Conservation (phyloP, 2,329 filamentous ascomycete species). For the Fonsecaea monophora region DNA sequence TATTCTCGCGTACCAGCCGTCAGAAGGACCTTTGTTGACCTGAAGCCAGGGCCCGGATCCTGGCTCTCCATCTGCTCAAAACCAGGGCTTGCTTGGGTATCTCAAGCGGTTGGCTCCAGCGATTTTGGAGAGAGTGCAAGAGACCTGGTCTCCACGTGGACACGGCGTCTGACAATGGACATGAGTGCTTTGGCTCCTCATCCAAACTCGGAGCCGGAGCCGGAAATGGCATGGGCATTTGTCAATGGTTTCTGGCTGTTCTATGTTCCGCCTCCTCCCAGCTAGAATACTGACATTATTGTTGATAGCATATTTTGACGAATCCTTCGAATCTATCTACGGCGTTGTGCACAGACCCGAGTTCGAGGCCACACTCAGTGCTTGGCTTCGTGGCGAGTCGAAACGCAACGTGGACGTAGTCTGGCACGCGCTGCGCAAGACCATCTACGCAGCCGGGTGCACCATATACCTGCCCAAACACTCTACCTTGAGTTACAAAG, state of each 20-base stretch:
- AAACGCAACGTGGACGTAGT: background rate
- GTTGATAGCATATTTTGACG: conserved; percentile 21
- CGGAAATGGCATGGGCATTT: conserved; percentile 7
- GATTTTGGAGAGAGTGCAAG: background rate
- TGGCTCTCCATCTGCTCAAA: conserved; percentile 12
- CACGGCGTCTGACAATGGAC: background rate
- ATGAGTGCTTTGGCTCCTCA: too few relatives aligned
- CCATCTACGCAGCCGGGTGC: conserved; percentile 15
- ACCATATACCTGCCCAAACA: background rate
- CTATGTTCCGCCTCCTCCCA: too few relatives aligned
- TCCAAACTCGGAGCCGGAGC: conserved; percentile 4
- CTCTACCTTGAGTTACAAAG: background rate
- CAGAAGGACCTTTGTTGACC: too few relatives aligned
- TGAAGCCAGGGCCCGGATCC: conserved; percentile 1
- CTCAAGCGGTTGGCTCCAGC: background rate
- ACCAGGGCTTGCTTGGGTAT: conserved; percentile 4
- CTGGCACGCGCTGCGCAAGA: conserved; percentile 21
- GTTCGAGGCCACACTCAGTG: conserved; percentile 7
- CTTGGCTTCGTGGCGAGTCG: background rate
- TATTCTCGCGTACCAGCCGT: too few relatives aligned
- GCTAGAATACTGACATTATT: background rate
- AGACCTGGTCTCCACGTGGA: background rate
- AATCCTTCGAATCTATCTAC: conserved; percentile 14
- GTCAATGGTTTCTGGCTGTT: conserved; percentile 44
- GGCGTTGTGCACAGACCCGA: conserved; percentile 21